Base-by-base conservation (phyloP, 805 yeast species). In the Millerago galiae region DNA sequence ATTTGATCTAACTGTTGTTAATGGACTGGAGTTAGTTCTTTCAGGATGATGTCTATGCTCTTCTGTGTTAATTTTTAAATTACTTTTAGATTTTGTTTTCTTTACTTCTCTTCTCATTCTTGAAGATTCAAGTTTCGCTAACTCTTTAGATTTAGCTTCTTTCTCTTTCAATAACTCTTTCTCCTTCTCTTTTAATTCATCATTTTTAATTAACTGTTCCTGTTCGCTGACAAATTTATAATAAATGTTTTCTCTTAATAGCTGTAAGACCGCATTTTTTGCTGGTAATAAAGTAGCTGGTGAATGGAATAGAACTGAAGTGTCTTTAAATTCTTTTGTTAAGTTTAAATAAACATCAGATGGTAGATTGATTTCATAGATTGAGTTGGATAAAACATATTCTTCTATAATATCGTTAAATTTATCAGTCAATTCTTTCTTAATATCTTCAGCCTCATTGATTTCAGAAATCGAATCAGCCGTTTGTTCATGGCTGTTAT, bases 321-420 rank as follows among this genome's bases (percentile, higher is more conserved):
- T 36, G 38, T 51, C 42, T 7, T 49, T 37, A 28, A 54, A 52
- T 40, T 64, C 70, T 10, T 34, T 18, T 10, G 60, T 43, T n/a
- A 62, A 46, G 15, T 49, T 51, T 13, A 61, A 54, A 45, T 56
- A 62, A 3, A 72, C 59, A 8, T 63, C 60, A 45, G 62, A 53
- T 0, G 79, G 71, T 18, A 77, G 48, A 54, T 76, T 77, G 45
- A 77, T 65, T 53, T 77, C 79, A 33, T 61, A 62, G 2, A 70
- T 67, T 1, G 81, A 63, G 42, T 72, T 65, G 12, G 60, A 62
- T 11, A 49, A 43, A 32, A 77, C 65, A 51, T 67, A 76, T n/a
- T 51, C 56, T 17, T 52, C 46, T 14, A 77, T 55, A 34, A 77
- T 68, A 40, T 52, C 45, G 17, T 55, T 47, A 66, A 74, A 71